Conservation (phyloP, 495 filamentous ascomycete species). For the Eremomyces bilateralis region DNA sequence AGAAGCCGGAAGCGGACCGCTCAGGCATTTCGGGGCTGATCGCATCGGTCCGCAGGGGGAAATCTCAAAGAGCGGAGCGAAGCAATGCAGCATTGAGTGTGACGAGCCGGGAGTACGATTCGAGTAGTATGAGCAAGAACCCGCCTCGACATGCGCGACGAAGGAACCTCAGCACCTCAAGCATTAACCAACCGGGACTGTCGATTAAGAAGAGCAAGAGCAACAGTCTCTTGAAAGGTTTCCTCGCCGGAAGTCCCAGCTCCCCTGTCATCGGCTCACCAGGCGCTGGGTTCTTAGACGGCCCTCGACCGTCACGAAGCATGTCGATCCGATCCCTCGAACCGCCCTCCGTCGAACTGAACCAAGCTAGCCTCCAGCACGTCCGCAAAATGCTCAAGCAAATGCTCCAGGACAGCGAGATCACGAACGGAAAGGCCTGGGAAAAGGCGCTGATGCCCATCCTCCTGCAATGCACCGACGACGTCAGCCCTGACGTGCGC, state of each 20-base stretch:
- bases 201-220: constrained; percentile 36
- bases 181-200: constrained; percentile 40
- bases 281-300: background rate
- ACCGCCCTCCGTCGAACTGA: constrained; percentile 58
- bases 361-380: constrained; percentile 69
- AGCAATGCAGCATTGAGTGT: constrained; percentile 36
- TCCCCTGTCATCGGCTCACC: background rate
- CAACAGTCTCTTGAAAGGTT: constrained; percentile 16
- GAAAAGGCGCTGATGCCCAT: constrained; percentile 84
- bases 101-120: constrained; percentile 37
- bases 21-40: constrained; percentile 25
- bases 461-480: constrained; percentile 74
- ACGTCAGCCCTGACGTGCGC: constrained; percentile 81
- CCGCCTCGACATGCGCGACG: constrained; percentile 29
- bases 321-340: constrained; percentile 64
- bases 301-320: constrained; percentile 35
- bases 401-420: constrained; percentile 50
- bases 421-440: constrained; percentile 57
- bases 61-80: constrained; percentile 51
- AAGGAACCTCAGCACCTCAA: constrained; percentile 60
- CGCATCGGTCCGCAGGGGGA: constrained; percentile 41
- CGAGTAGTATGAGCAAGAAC: constrained; percentile 31
- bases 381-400: constrained; percentile 69
- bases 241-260: constrained; percentile 6
- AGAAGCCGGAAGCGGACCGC: constrained; percentile 32